These are phyloP conservation scores for Scedosporium aurantiacum DNA, from an alignment of 2,329 filamentous ascomycete species.

Conservation along the genomic window DNA sequence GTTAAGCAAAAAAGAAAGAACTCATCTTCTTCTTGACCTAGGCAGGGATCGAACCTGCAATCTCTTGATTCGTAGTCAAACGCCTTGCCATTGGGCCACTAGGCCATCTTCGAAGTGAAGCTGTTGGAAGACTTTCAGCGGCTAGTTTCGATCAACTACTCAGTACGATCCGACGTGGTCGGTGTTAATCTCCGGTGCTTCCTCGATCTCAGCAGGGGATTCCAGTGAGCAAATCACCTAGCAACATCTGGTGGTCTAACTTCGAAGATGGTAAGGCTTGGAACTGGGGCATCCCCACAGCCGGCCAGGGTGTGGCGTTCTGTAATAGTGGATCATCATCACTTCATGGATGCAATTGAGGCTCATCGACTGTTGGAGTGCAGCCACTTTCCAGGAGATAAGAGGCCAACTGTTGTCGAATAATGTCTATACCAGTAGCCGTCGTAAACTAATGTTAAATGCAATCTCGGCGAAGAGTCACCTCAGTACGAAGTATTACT, in stretches of 20 bases:
- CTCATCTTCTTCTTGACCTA: neutral
- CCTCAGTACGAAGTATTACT: neutral
- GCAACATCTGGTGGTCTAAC: no score
- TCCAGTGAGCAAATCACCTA: neutral
- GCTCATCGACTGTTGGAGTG: no score
- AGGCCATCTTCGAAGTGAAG: constrained; percentile 1
- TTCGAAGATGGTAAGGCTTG: no score
- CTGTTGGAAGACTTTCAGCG: neutral
- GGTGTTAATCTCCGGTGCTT: neutral
- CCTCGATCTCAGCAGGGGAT: neutral
- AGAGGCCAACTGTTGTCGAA: no score
- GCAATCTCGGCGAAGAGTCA: no score
- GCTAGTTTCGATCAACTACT: neutral
- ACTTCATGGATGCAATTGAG: no score
- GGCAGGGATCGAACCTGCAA: constrained; percentile 2
- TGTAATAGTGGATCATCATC: no score
- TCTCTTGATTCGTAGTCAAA: constrained; percentile 2
- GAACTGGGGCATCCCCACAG: neutral
- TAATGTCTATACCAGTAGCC: no score
- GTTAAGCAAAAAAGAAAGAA: constrained; percentile 6
- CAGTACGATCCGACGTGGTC: neutral
- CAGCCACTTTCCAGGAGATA: no score
- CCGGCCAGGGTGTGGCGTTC: no score
- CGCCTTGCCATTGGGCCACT: constrained; percentile 2
- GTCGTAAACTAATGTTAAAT: no score